Conservation (phyloP, 1,284 basidiomycete genomes). For the Ceratobasidium sp. region DNA sequence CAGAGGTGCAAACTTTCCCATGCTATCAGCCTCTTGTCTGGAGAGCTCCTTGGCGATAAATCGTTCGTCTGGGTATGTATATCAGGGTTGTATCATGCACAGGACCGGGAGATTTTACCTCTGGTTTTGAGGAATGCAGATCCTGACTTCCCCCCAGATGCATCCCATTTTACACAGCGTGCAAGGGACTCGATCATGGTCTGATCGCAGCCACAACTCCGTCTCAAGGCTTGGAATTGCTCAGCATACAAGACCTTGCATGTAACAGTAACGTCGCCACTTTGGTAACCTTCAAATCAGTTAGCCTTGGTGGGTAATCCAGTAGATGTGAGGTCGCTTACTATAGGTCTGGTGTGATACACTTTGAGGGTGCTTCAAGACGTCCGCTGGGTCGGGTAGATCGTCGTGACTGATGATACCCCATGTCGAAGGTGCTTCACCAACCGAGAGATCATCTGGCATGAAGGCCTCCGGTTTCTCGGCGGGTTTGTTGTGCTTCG, state of each 20-base stretch:
- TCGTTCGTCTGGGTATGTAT: conserved; percentile 75
- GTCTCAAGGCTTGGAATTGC: conserved; percentile 92
- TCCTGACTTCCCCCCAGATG: conserved; percentile 93
- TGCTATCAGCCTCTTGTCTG: conserved; percentile 86
- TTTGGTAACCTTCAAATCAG: conserved; percentile 73
- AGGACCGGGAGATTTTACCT: conserved; percentile 57
- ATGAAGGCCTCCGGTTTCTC: conserved; percentile 61
- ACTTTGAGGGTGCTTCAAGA: conserved; percentile 49
- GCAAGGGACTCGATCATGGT: conserved; percentile 93
- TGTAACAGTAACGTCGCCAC: conserved; percentile 88
- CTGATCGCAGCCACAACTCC: conserved; percentile 90
- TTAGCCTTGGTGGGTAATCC: conserved; percentile 11
- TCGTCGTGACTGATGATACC: conserved; percentile 81
- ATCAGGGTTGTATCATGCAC: background rate
- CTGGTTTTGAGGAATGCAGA: conserved; percentile 95
- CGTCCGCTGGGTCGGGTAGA: conserved; percentile 71
- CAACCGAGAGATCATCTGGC: conserved; percentile 80
- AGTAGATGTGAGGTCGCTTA: too few relatives aligned
- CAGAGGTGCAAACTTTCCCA: conserved; percentile 95
- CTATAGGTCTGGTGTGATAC: conserved; percentile 46
- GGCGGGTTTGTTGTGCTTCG: conserved; percentile 50
- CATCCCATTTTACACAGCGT: conserved; percentile 95
- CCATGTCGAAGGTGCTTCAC: conserved; percentile 82
- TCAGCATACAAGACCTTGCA: conserved; percentile 96
- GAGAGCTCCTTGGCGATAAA: conserved; percentile 99